Evolutionary conservation across 2,329 filamentous ascomycete species (phyloP), one percentile per base, ranked within the genome.

Genomic region (Moelleriella libera): DNA sequence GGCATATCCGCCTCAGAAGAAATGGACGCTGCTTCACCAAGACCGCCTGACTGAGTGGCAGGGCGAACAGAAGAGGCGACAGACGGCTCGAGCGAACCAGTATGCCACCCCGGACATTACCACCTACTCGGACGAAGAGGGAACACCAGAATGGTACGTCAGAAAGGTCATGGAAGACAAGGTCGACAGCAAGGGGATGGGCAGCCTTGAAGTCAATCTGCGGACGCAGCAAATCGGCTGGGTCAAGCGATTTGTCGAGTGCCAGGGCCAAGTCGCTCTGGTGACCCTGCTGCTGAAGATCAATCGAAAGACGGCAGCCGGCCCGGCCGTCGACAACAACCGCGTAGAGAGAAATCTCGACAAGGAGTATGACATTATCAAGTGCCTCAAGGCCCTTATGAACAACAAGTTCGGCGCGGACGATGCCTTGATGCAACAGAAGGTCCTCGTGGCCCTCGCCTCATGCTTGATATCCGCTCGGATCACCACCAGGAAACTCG

Each of bases 321-420:
- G 86, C 5, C 85, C 85, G 2, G 76, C 80, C 29, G 76, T 80
- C 5, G 71, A 76, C 41, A 69, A 71, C 47, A 65, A 70, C 45
- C 78, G 64, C 59, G 69, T 62, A 49, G 88, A 94, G 57, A 88
- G 85, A 63, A 86, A 90, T 59, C 72, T 92, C 45, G 89, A 96
- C 60, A 80, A 85, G 55, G 89, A 95, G 67, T 97, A 97, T 62
- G 92, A 97, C 61, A 95, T 98, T 52, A 80, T 95, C 61, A 98
- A 98, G 68, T 97, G 92, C 68, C 68, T 98, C 49, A 97, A 97
- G 70, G 88, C 89, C 32, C 68, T 97, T 49, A 94, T 97, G 85
- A 98, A 98, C 78, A 98, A 96, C 76, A 96, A 95, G 63, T 97
- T 94, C 63, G 92, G 92, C 51, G 92, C 92, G 51, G 92, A 98